Evolutionary conservation across 2,329 filamentous ascomycete species (phyloP).

Genomic region (Blastomyces parvus): DNA sequence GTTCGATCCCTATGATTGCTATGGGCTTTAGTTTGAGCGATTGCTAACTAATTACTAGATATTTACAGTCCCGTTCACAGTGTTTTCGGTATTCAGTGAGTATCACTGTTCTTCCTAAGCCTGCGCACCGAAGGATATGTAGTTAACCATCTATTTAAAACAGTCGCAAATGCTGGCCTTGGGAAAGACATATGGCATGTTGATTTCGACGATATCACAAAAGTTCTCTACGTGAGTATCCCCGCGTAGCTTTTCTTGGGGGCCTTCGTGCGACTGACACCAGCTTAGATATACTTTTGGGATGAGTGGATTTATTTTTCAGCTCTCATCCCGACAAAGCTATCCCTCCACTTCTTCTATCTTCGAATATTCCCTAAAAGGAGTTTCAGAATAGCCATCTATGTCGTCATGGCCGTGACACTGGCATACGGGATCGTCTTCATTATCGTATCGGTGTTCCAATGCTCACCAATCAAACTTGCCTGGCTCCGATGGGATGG

Average conservation of each 20-base stretch:
- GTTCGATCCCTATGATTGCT: neutral
- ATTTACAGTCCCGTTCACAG: slow-evolving; percentile 3
- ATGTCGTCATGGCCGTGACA: slow-evolving; percentile 9
- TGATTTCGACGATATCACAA: slow-evolving; percentile 4
- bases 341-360: slow-evolving; percentile 14
- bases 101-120: neutral
- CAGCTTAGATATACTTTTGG: slow-evolving; percentile 1
- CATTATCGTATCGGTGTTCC: slow-evolving; percentile 12
- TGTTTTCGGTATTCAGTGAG: slow-evolving; percentile 3
- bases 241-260: too few species aligned
- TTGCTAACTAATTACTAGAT: slow-evolving; percentile 1
- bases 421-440: slow-evolving; percentile 9
- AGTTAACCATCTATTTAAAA: neutral
- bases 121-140: neutral
- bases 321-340: slow-evolving; percentile 7
- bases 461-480: slow-evolving; percentile 10
- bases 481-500: slow-evolving; percentile 12
- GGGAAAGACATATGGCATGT: slow-evolving; percentile 8
- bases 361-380: slow-evolving; percentile 12
- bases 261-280: neutral
- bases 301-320: slow-evolving; percentile 5
- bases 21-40: neutral
- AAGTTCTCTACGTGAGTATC: slow-evolving; percentile 3
- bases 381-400: slow-evolving; percentile 13
- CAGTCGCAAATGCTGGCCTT: slow-evolving; percentile 5